Percentiles rank a stretch among this genome's conserved stretches.
These are phyloP conservation scores for Pestalotiopsis sp. DNA, from an alignment of 2,329 filamentous ascomycete genomes.

Conservation along the genomic window DNA sequence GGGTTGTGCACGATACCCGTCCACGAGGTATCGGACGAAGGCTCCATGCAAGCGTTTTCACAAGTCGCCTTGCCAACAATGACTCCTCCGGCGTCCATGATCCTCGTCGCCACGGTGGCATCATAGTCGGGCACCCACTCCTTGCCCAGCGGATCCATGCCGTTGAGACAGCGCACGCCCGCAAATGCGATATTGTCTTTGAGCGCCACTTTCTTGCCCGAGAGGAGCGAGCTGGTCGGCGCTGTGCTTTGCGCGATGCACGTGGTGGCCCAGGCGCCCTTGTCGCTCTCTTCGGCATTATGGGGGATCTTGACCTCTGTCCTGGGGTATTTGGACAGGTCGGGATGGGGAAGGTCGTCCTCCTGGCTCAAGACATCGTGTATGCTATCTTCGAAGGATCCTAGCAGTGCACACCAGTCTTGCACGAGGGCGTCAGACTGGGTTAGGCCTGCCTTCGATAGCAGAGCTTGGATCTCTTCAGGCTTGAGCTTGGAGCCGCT, in stretches of 20 bases:
- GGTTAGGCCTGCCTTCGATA: conserved; percentile 22
- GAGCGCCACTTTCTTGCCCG: conserved; percentile 41
- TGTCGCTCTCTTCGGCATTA: background rate
- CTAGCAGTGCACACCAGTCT: conserved; percentile 12
- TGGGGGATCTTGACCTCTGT: conserved; percentile 26
- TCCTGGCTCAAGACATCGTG: background rate
- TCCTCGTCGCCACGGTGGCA: conserved; percentile 42
- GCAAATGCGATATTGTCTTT: conserved; percentile 50
- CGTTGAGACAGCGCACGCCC: conserved; percentile 43
- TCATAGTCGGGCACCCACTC: conserved; percentile 40
- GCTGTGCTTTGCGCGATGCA: background rate
- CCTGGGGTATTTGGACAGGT: conserved; percentile 27
- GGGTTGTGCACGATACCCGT: conserved; percentile 48
- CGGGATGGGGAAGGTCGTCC: conserved; percentile 12
- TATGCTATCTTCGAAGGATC: background rate
- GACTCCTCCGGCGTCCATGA: conserved; percentile 40
- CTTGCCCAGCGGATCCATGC: conserved; percentile 31
- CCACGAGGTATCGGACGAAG: conserved; percentile 41
- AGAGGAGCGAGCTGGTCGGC: conserved; percentile 21
- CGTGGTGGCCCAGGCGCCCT: background rate
- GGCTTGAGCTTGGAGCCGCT: background rate
- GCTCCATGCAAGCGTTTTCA: conserved; percentile 45
- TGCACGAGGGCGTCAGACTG: conserved; percentile 17
- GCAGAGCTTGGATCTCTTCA: conserved; percentile 20
- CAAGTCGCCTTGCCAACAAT: conserved; percentile 44